phyloP scores from a whole-genome alignment of 2,329 filamentous ascomycete genomes.

The Pochonia chlamydosporia region DNA sequence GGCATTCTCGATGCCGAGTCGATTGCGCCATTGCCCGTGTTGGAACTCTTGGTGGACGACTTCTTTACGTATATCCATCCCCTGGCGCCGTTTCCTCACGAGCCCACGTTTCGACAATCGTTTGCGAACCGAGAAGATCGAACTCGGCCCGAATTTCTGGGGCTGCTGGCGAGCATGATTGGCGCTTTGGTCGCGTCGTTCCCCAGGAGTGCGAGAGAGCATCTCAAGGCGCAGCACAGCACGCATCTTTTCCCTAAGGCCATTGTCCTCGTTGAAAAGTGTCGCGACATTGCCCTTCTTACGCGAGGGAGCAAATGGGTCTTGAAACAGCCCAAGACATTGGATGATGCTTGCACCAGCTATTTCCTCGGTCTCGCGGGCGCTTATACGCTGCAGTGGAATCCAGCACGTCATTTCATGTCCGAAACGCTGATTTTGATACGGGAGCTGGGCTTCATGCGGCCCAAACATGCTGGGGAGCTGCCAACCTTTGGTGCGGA shows the following conservation, averaged over 20 bases:
- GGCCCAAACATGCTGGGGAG: slow-evolving; percentile 39
- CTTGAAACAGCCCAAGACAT: slow-evolving; percentile 39
- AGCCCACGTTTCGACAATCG: slow-evolving; percentile 67
- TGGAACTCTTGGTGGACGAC: slow-evolving; percentile 69
- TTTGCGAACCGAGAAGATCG: slow-evolving; percentile 63
- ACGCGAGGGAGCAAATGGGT: slow-evolving; percentile 55
- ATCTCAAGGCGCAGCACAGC: slow-evolving; percentile 60
- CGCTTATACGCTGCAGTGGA: slow-evolving; percentile 63
- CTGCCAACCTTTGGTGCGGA: slow-evolving; percentile 35
- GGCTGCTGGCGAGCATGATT: slow-evolving; percentile 69
- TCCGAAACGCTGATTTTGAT: slow-evolving; percentile 66
- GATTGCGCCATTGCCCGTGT: slow-evolving; percentile 63
- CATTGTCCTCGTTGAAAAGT: slow-evolving; percentile 64
- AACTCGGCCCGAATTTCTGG: slow-evolving; percentile 60
- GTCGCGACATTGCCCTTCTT: slow-evolving; percentile 61
- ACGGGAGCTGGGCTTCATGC: slow-evolving; percentile 60
- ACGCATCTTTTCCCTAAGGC: slow-evolving; percentile 63
- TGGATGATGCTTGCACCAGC: slow-evolving; percentile 61
- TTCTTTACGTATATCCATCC: slow-evolving; percentile 82
- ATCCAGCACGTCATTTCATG: slow-evolving; percentile 63
- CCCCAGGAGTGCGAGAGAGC: slow-evolving; percentile 62
- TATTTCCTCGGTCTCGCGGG: slow-evolving; percentile 67
- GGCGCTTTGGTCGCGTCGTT: slow-evolving; percentile 69
- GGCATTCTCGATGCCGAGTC: slow-evolving; percentile 54
- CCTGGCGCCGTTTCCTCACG: slow-evolving; percentile 70